Evolutionary conservation across 371 early-diverging fungal species (phyloP).

Genomic region (Actinomortierella ambigua): DNA sequence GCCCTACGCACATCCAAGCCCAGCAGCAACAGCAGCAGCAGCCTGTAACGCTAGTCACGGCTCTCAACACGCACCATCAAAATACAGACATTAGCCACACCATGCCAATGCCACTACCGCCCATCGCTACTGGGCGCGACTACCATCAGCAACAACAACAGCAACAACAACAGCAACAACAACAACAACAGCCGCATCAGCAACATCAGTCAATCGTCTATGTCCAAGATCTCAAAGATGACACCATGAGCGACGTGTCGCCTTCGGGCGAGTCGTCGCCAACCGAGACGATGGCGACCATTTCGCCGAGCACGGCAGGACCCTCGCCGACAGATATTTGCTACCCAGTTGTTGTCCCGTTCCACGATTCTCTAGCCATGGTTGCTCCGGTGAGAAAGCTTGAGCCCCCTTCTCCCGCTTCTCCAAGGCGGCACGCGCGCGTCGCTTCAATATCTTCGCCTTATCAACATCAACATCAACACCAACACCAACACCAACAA

Average conservation of each 20-base stretch:
- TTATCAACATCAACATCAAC: not conserved
- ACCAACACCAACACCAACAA: not conserved
- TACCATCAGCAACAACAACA: not conserved
- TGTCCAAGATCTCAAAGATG: slow-evolving; percentile 5
- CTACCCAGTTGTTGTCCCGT: not conserved
- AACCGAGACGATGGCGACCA: slow-evolving; percentile 42
- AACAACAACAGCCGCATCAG: slow-evolving; percentile 13
- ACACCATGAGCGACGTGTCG: slow-evolving; percentile 37
- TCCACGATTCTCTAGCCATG: slow-evolving; percentile 34
- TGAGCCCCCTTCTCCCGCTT: too few relatives aligned
- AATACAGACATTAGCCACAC: slow-evolving; percentile 33
- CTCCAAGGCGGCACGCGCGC: too few relatives aligned
- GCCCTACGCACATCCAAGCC: slow-evolving; percentile 5
- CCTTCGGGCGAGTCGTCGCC: slow-evolving; percentile 32
- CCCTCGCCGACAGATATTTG: slow-evolving; percentile 3
- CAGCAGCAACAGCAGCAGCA: slow-evolving; percentile 15
- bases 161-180: slow-evolving; percentile 4
- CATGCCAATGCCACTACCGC: slow-evolving; percentile 9
- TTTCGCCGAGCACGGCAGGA: slow-evolving; percentile 30
- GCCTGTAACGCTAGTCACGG: slow-evolving; percentile 13
- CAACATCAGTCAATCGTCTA: not conserved
- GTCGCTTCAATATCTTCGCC: not conserved
- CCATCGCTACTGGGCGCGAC: not conserved
- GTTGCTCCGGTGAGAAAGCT: too few relatives aligned
- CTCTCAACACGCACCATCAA: slow-evolving; percentile 21